These are phyloP conservation scores for Fusarium pseudocircinatum DNA, from an alignment of 2,329 filamentous ascomycete genomes.

Conservation along the genomic window DNA sequence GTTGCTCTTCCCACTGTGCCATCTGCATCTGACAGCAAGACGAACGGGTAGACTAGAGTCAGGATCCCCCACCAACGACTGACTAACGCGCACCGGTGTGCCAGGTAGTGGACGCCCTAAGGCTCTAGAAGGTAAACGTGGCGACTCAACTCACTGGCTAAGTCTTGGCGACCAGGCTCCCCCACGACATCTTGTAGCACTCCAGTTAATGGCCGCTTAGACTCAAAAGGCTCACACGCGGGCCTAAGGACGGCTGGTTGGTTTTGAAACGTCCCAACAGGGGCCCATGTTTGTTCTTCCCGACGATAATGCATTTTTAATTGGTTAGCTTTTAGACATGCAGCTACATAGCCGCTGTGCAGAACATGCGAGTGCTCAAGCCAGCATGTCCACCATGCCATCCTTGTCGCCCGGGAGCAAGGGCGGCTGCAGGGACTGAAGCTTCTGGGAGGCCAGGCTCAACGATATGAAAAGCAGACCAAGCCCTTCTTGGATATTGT, in stretches of 20 bases:
- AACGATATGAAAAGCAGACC: conserved; percentile 32
- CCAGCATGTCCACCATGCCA: conserved; percentile 44
- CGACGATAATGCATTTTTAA: conserved; percentile 38
- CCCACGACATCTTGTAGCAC: conserved; percentile 31
- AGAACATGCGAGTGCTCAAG: conserved; percentile 54
- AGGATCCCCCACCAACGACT: conserved; percentile 39
- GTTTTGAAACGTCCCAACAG: conserved; percentile 46
- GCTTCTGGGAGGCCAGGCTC: conserved; percentile 33
- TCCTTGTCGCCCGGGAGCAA: conserved; percentile 36
- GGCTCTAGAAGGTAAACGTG: conserved; percentile 38
- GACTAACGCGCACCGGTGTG: conserved; percentile 42
- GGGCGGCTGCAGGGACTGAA: conserved; percentile 46
- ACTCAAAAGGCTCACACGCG: conserved; percentile 32
- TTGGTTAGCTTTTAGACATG: conserved; percentile 49
- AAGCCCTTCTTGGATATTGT: conserved; percentile 41
- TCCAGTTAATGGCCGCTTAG: conserved; percentile 30
- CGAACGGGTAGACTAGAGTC: conserved; percentile 50
- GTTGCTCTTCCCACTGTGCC: conserved; percentile 32
- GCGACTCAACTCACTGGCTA: conserved; percentile 31
- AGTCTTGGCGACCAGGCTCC: conserved; percentile 37
- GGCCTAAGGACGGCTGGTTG: conserved; percentile 34
- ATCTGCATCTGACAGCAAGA: conserved; percentile 44
- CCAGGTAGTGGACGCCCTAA: conserved; percentile 30
- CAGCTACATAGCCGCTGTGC: conserved; percentile 55
- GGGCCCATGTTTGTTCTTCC: conserved; percentile 41